A percentile compares a stretch with the other conserved stretches of the same genome.
These are phyloP conservation scores for Xylariales sp. DNA, from an alignment of 2,329 filamentous ascomycete species.

Conservation along the genomic window DNA sequence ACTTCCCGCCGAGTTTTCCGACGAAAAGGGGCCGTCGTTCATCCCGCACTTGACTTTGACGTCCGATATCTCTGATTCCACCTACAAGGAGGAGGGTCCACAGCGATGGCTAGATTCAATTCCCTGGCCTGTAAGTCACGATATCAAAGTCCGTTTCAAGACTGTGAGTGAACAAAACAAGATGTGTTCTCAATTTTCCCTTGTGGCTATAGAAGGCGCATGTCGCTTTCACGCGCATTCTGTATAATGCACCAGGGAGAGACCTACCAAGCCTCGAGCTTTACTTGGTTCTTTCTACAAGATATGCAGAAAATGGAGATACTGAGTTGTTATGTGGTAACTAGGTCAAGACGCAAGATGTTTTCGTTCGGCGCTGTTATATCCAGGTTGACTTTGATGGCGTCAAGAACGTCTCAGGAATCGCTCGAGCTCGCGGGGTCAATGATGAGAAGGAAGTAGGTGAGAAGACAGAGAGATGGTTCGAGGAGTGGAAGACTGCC, in stretches of 20 bases:
- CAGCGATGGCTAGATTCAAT: slow-evolving; percentile 26
- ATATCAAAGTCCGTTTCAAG: slow-evolving; percentile 17
- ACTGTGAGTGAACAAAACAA: too few species aligned
- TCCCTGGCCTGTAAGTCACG: slow-evolving; percentile 11
- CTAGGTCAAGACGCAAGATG: slow-evolving; percentile 20
- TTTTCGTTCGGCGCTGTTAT: slow-evolving; percentile 26
- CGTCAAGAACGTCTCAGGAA: slow-evolving; percentile 17
- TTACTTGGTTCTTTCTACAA: too few species aligned
- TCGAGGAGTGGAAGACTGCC: slow-evolving; percentile 20
- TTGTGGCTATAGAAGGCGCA: too few species aligned
- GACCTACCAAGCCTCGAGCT: too few species aligned
- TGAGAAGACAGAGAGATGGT: slow-evolving; percentile 14
- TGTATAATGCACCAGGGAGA: too few species aligned
- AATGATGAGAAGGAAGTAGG: slow-evolving; percentile 14
- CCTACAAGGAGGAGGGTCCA: slow-evolving; percentile 18
- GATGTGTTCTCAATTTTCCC: too few species aligned
- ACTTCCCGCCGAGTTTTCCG: slow-evolving; percentile 22
- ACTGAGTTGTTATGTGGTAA: too few species aligned
- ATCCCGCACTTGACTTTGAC: slow-evolving; percentile 27
- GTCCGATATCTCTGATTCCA: slow-evolving; percentile 18
- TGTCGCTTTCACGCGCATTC: too few species aligned
- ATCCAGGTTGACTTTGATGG: slow-evolving; percentile 19
- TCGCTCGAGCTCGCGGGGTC: slow-evolving; percentile 23
- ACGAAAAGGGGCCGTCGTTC: slow-evolving; percentile 18
- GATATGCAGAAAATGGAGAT: too few species aligned